Evolutionary conservation across 441 rosid genomes (phyloP), one percentile per base, ranked within the genome.

Genomic region (Gossypium lobatum): DNA sequence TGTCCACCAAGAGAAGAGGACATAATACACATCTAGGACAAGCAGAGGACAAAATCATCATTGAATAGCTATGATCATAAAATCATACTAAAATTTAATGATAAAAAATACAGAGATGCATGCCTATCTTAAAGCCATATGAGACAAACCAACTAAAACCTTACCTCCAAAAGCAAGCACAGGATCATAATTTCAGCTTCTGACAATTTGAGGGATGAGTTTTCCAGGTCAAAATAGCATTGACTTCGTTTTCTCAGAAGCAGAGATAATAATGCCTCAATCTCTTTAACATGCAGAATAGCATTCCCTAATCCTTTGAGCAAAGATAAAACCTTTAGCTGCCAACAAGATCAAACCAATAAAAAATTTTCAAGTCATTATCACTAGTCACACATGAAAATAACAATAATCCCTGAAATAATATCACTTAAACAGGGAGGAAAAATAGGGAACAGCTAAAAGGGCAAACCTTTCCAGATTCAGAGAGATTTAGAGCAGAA

Each of bases 131-230:
- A 65, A 53, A 71, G 31, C 37, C 45, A 3, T 39, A 21, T 48
- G 23, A 20, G 42, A 6, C n/a, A 69, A 37, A 64, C 14, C 52
- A 37, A 48, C 23, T 2, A 20, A 64, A 70, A 53, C 50, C 63
- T 82, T 81, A 96, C 98, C 93, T 92, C 98, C 88, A 96, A 81
- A 80, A 96, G 85, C 85, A 91, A 83, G 85, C 98, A 94, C 74
- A 96, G 76, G 70, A 91, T 86, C 74, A 85, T 77, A 72, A 90
- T 83, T 80, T 92, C 99, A 42, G 71, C 72, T 76, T 80, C 82
- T 64, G 94, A 88, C 74, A 96, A 72, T 77, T 87, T 84, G 78
- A 72, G 80, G 76, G 73, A 81, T 42, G 88, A 82, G 76, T 79
- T 79, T 31, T 84, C 86, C 73, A 50, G 75, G 78, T 84, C 85